Evolutionary conservation across 2,329 filamentous ascomycete genomes (phyloP).

Genomic region (Daldinia eschscholtzii): DNA sequence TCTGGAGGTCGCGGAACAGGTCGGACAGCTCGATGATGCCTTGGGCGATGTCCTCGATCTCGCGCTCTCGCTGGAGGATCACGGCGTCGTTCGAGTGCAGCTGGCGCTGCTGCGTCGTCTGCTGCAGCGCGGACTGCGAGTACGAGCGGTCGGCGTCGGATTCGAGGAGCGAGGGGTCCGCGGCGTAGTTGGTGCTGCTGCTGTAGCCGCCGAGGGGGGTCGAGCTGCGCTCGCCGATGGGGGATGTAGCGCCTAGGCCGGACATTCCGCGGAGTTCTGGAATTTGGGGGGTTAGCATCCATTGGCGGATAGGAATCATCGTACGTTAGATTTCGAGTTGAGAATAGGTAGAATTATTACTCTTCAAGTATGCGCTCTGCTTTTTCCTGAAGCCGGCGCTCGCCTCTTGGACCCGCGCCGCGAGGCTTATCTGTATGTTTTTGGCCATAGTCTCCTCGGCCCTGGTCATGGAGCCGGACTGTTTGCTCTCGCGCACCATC

Average conservation of each 20-base stretch:
- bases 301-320: neutral
- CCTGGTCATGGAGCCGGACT: constrained; percentile 77
- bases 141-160: constrained; percentile 94
- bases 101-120: constrained; percentile 76
- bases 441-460: constrained; percentile 96
- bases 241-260: constrained; percentile 65
- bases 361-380: constrained; percentile 95
- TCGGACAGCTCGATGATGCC: constrained; percentile 97
- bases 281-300: constrained; percentile 2
- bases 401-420: constrained; percentile 88
- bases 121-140: constrained; percentile 83
- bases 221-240: constrained; percentile 64
- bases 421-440: constrained; percentile 94
- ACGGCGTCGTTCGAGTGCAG: constrained; percentile 82
- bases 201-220: constrained; percentile 59
- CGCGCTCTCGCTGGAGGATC: constrained; percentile 92
- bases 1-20: constrained; percentile 95
- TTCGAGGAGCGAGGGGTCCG: constrained; percentile 88
- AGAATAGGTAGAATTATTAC: constrained; percentile 62
- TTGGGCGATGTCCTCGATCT: constrained; percentile 98
- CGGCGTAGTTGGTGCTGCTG: constrained; percentile 69
- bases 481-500: constrained; percentile 85
- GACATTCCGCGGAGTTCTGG: constrained; percentile 81
- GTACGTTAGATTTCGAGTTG: neutral
- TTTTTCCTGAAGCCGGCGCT: constrained; percentile 96